Base-by-base conservation (phyloP, 1,284 basidiomycete species). In the Ustilago sp. region DNA sequence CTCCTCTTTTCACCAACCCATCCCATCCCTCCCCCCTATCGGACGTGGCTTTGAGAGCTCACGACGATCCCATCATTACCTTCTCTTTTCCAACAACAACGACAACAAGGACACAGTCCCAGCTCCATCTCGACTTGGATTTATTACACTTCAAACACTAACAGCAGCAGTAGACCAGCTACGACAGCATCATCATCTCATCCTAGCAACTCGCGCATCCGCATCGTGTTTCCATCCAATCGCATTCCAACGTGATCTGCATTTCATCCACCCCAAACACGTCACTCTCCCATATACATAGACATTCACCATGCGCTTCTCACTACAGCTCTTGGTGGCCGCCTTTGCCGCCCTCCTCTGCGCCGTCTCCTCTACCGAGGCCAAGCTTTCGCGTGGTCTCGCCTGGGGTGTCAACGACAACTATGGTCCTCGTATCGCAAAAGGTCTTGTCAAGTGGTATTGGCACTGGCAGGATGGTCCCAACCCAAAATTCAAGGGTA, bases 391-490 rank as follows among this genome's bases (percentile, higher is more conserved):
- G 56, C 72, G 70, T 54, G 82, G 82, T 73, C 60, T 83, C 15
- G 74, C 82, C 0, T 84, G 81, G 81, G 83, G 73, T 35, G 70
- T 80, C 48, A 77, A 81, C 70, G 55, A 80, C 75, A 52, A 63
- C 31, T 84, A 80, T 64, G 79, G 80, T 15, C 59, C 60, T 19
- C 77, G 72, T 34, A 62, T 84, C 47, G 72, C 75, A 32, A 71
- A 77, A 48, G 81, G 77, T 54, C 60, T 73, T 23, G 51, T 83
- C 53, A 62, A 66, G 28, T 83, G 82, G 80, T 83, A 83, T 68
- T 80, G 80, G 68, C 83, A 85, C 75, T 85, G 83, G 83, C 73
- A 85, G 68, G 70, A 71, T 39, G 83, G 77, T 34, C 54, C 74
- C 68, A 59, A 75, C 62, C 58, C 68, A 38, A 43, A 68, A 43